Evolutionary conservation across 331 rosid species (phyloP), one percentile per base, ranked within the genome.

Genomic region (Ulmus americana): DNA sequence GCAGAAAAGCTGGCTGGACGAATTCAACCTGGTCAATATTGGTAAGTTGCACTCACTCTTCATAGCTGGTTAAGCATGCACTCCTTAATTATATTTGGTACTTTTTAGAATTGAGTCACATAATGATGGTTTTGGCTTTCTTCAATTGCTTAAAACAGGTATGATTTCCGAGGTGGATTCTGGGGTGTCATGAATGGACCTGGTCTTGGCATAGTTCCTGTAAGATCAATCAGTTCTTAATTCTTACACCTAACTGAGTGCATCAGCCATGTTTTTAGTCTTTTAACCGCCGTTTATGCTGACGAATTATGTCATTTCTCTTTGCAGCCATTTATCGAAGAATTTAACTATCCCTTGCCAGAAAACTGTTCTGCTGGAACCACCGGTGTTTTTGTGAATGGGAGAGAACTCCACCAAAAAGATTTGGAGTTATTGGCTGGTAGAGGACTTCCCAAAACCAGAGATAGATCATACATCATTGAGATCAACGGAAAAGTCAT

Each of bases 131-230:
- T n/a, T 11, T 67, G 38, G 43, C 46, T 59, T 70, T 57, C 48
- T 46, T 62, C 58, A 64, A 49, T 64, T 75, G 45, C 50, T 65
- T 43, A 66, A 65, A 49, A 45, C 77, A 94, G 99, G 99, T 94
- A 94, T 48, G 99, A 94, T 66, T 70, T 65, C 57, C 84, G 83
- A 54, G 99, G 97, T 51, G 99, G 99, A 74, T 94, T 94, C 80
- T 94, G 99, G 99, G 99, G 97, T 57, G 64, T 85, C 69, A 79
- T 87, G 74, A 96, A 88, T 9, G 99, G 95, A 61, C 95, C 95
- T 40, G 85, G 99, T 76, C 91, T 82, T 59, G 99, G 97, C 79
- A 90, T 94, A 71, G 76, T 94, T 64, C 86, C 84, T 42, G 99
- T 85, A 81, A 90, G 95, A 77, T 56, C 65, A 60, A 68, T 18